phyloP scores from a whole-genome alignment of 345 rosid genomes.

The Salix caprea region DNA sequence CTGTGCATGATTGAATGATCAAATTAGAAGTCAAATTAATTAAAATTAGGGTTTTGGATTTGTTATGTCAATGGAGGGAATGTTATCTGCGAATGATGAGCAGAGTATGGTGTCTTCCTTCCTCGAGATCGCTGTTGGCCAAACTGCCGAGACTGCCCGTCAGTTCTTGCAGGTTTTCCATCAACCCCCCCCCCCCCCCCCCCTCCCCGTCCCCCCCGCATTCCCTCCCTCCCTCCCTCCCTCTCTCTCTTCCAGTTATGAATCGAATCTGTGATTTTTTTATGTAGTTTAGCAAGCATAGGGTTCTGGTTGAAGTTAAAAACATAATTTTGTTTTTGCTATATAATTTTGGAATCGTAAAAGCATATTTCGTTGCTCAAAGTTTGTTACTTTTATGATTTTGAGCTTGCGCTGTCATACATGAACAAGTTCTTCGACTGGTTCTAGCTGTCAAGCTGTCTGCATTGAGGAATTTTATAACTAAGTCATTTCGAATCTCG shows the following conservation, averaged over 20 bases:
- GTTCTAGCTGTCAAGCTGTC: neutral
- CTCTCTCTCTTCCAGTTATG: neutral
- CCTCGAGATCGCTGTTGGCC: slow-evolving; percentile 97
- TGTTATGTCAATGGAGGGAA: slow-evolving; percentile 13
- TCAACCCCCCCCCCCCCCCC: neutral
- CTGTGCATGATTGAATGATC: neutral
- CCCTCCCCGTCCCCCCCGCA: no score
- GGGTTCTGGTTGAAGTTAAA: neutral
- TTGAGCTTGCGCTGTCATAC: neutral
- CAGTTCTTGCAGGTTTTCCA: slow-evolving; percentile 78
- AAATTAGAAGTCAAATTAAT: neutral
- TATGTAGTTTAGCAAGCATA: neutral
- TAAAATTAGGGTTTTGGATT: slow-evolving; percentile 8
- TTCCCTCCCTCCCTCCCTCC: neutral
- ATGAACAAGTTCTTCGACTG: neutral
- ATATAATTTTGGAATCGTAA: neutral
- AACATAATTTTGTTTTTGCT: neutral
- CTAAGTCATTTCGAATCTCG: neutral
- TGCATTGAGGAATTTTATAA: neutral
- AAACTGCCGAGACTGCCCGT: slow-evolving; percentile 77
- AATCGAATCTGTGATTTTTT: neutral
- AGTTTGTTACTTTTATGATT: neutral
- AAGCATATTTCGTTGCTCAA: neutral
- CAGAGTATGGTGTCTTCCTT: slow-evolving; percentile 83
- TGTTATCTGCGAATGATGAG: slow-evolving; percentile 29